phyloP scores from a whole-genome alignment of 2,329 filamentous ascomycete species.

The Fusarium chuoi region DNA sequence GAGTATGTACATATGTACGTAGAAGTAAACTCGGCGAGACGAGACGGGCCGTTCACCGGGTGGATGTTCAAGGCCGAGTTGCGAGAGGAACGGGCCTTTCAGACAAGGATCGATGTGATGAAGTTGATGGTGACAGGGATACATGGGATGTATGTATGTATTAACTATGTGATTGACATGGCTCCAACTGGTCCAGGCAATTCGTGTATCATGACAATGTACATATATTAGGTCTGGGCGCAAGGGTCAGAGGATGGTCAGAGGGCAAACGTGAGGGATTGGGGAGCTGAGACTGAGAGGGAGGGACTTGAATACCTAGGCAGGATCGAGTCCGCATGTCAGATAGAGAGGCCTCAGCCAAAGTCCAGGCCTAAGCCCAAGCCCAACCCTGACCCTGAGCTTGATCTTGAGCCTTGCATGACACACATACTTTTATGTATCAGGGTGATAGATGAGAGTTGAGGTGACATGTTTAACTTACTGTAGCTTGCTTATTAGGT shows the following conservation, averaged over 20 bases:
- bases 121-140: constrained; percentile 14
- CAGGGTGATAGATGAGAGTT: constrained; percentile 3
- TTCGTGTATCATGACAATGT: constrained; percentile 7
- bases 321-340: not conserved
- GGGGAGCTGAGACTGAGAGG: not conserved
- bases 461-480: not conserved
- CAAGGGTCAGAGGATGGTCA: not conserved
- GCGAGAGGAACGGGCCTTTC: constrained; percentile 14
- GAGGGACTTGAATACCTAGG: not conserved
- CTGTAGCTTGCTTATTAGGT: not conserved
- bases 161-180: constrained; percentile 22
- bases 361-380: not conserved
- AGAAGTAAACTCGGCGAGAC: constrained; percentile 1
- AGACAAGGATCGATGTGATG: constrained; percentile 5
- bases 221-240: constrained; percentile 4
- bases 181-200: constrained; percentile 7
- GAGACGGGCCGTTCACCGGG: constrained; percentile 24
- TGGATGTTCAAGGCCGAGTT: constrained; percentile 16
- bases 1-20: not conserved
- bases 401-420: constrained; percentile 20
- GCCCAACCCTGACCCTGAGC: constrained; percentile 1
- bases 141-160: constrained; percentile 3
- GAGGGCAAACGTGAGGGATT: not conserved
- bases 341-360: not conserved
- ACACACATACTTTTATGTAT: not conserved